Percentiles rank a stretch among this genome's conserved stretches.
These are phyloP conservation scores for Podaxis sp. DNA, from an alignment of 768 basidiomycete species.

Conservation along the genomic window DNA sequence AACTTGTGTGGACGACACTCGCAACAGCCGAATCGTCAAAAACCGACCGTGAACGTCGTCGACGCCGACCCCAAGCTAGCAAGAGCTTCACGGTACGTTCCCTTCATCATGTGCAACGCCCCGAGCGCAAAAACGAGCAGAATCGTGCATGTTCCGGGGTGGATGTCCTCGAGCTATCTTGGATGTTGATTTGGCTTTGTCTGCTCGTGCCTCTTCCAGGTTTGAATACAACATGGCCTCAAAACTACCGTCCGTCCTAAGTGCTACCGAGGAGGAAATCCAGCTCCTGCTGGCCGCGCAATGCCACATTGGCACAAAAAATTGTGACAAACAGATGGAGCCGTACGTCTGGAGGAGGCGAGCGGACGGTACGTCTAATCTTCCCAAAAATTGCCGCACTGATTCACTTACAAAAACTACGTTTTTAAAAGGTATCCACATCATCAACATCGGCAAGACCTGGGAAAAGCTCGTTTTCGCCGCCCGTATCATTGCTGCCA, in stretches of 20 bases:
- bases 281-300: slow-evolving; percentile 93
- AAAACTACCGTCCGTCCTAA: slow-evolving; percentile 91
- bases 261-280: slow-evolving; percentile 96
- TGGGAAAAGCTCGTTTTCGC: slow-evolving; percentile 99
- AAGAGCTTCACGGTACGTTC: slow-evolving; percentile 43
- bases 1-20: slow-evolving; percentile 27
- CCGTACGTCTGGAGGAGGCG: slow-evolving; percentile 97
- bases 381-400: not conserved
- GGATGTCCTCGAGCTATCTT: slow-evolving; percentile 31
- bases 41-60: slow-evolving; percentile 41
- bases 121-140: slow-evolving; percentile 26
- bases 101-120: slow-evolving; percentile 13
- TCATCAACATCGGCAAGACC: slow-evolving; percentile 98
- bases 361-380: slow-evolving; percentile 70
- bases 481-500: slow-evolving; percentile 93
- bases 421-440: slow-evolving; percentile 72
- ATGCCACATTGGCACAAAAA: slow-evolving; percentile 97
- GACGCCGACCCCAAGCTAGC: slow-evolving; percentile 36
- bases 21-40: slow-evolving; percentile 32
- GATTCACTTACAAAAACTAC: slow-evolving; percentile 5
- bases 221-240: slow-evolving; percentile 56
- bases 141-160: slow-evolving; percentile 31
- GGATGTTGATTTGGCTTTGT: slow-evolving; percentile 30
- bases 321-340: slow-evolving; percentile 99
- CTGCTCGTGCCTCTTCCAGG: slow-evolving; percentile 20